These are phyloP conservation scores for Hymenoscyphus repandus DNA, from an alignment of 2,329 filamentous ascomycete genomes.

Conservation along the genomic window DNA sequence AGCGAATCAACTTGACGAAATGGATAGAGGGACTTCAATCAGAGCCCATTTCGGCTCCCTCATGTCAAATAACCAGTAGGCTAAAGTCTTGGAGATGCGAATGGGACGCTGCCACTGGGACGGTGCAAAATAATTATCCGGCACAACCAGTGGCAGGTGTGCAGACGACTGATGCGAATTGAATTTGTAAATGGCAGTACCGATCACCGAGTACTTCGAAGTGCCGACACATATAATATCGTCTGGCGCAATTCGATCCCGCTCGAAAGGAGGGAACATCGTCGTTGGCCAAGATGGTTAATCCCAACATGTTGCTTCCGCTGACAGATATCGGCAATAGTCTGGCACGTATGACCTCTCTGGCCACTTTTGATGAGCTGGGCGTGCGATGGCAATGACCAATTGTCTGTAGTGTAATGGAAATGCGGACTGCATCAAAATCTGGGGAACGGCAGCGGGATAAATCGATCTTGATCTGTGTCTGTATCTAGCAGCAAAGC, in stretches of 20 bases:
- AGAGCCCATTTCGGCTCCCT: neutral
- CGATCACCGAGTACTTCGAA: neutral
- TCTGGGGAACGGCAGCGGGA: neutral
- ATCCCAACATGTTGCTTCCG: neutral
- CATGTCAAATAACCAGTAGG: neutral
- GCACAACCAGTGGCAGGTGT: neutral
- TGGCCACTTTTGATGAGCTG: no score
- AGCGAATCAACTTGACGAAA: neutral
- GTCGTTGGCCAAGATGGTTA: conserved; percentile 4
- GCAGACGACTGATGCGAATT: neutral
- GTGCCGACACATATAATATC: neutral
- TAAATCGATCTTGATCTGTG: neutral
- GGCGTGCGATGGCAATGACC: neutral
- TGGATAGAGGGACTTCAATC: neutral
- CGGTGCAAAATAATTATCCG: neutral
- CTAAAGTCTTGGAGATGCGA: neutral
- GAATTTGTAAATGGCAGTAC: neutral
- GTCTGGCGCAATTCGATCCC: neutral
- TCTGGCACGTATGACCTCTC: no score
- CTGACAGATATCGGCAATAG: neutral
- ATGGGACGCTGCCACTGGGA: neutral
- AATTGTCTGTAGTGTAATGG: neutral
- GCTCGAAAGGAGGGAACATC: neutral
- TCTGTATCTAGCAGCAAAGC: neutral
- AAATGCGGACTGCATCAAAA: neutral